These are phyloP conservation scores for Hyaloscypha bicolor DNA, from an alignment of 495 filamentous ascomycete species.

Conservation along the genomic window DNA sequence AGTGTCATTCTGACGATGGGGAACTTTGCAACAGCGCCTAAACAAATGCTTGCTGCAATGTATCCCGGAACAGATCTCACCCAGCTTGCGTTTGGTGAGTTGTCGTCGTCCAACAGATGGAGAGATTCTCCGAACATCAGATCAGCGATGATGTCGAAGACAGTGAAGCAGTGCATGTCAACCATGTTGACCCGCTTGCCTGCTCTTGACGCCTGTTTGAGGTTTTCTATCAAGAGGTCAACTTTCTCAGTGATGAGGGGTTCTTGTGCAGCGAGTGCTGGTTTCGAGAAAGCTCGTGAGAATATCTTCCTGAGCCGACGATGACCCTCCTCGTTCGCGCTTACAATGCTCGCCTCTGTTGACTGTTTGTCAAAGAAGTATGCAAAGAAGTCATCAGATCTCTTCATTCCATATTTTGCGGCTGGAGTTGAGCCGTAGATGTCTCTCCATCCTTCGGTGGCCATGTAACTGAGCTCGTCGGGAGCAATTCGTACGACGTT, in stretches of 20 bases:
- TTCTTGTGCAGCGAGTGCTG: slow-evolving; percentile 8
- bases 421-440: slow-evolving; percentile 44
- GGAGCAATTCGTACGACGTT: slow-evolving; percentile 55
- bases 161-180: not conserved
- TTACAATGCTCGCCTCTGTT: slow-evolving; percentile 11
- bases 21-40: slow-evolving; percentile 3
- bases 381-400: slow-evolving; percentile 13
- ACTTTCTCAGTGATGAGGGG: not conserved
- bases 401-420: slow-evolving; percentile 17
- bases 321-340: slow-evolving; percentile 9
- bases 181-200: not conserved
- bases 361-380: slow-evolving; percentile 12
- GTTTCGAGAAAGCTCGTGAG: slow-evolving; percentile 9
- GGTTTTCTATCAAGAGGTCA: not conserved
- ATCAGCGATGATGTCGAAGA: not conserved
- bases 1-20: not conserved
- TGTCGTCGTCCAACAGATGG: not conserved
- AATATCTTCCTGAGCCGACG: slow-evolving; percentile 5
- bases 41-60: slow-evolving; percentile 7
- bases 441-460: slow-evolving; percentile 55
- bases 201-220: not conserved
- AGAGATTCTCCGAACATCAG: not conserved
- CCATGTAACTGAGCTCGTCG: slow-evolving; percentile 49
- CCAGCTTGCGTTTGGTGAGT: not conserved
- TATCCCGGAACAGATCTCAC: slow-evolving; percentile 6